Evolutionary conservation across 2,329 filamentous ascomycete species (phyloP).

Genomic region (Colletotrichum liaoningense): DNA sequence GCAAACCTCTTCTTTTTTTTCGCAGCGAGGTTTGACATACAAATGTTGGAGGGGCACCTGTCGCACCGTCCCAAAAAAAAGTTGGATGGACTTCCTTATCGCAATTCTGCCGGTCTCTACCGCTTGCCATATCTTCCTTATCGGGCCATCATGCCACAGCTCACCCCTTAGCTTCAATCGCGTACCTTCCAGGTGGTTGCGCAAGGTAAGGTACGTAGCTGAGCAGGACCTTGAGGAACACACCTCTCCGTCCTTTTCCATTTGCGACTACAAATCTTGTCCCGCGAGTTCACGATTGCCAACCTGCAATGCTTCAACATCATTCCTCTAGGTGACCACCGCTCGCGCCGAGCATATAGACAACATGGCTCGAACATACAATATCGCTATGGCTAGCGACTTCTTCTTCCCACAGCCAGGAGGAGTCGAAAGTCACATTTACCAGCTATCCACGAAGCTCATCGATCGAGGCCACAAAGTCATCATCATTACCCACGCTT

Average conservation of each 20-base stretch:
- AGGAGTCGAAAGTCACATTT: slow-evolving; percentile 97
- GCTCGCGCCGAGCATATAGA: slow-evolving; percentile 10
- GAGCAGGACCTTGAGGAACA: not conserved
- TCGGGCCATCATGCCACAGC: slow-evolving; percentile 23
- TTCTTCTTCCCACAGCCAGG: slow-evolving; percentile 99
- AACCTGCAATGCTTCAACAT: slow-evolving; percentile 5
- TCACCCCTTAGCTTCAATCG: not conserved
- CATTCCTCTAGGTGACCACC: slow-evolving; percentile 6
- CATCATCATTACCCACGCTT: slow-evolving; percentile 96
- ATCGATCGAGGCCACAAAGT: slow-evolving; percentile 98
- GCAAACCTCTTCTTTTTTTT: not conserved
- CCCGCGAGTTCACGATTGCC: not conserved
- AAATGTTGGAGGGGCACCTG: slow-evolving; percentile 26
- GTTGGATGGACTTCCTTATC: slow-evolving; percentile 49
- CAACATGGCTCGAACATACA: slow-evolving; percentile 62
- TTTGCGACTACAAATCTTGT: not conserved
- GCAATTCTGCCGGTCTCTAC: slow-evolving; percentile 50
- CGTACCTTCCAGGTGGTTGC: too few species aligned
- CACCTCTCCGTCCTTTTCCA: not conserved
- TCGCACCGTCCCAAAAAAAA: slow-evolving; percentile 44
- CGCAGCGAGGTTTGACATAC: not conserved
- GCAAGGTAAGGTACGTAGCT: not conserved
- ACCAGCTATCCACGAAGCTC: slow-evolving; percentile 95
- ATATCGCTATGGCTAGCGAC: slow-evolving; percentile 94
- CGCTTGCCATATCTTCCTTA: slow-evolving; percentile 44